Conservation (phyloP, 495 filamentous ascomycete species). For the Rostrohypoxylon terebratum region DNA sequence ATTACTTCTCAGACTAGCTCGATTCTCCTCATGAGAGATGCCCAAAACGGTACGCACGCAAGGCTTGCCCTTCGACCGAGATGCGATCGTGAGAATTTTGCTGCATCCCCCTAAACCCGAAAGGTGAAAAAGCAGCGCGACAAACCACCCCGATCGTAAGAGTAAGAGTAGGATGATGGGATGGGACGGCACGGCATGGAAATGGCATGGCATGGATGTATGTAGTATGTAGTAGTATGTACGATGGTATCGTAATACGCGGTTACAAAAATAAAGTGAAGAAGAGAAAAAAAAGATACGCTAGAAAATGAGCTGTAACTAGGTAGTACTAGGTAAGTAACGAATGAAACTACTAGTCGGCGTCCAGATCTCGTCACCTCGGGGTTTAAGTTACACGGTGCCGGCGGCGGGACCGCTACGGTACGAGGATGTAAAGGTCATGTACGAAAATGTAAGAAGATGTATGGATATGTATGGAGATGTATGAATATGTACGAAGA, state of each 20-base stretch:
- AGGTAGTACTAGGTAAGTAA: too few relatives aligned
- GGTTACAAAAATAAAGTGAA: background rate
- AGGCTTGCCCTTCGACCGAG: constrained; percentile 26
- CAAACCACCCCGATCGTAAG: background rate
- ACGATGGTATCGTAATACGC: constrained; percentile 27
- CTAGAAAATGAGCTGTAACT: constrained; percentile 10
- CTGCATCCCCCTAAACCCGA: background rate
- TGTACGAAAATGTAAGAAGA: background rate
- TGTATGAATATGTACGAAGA: background rate
- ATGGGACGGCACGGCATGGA: background rate
- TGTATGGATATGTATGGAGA: background rate
- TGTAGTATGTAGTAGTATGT: background rate
- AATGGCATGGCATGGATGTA: background rate
- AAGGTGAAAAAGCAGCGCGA: background rate
- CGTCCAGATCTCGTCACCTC: constrained; percentile 44
- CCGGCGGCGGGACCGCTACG: constrained; percentile 17
- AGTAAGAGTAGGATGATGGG: constrained; percentile 1
- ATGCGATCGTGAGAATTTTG: background rate
- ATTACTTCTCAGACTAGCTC: background rate
- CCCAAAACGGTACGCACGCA: background rate
- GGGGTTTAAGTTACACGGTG: constrained; percentile 42
- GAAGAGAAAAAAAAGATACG: background rate
- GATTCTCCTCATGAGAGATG: background rate
- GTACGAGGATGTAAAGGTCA: background rate
- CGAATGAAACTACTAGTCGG: constrained; percentile 12